Conservation (phyloP, 768 basidiomycete species). For the Suillus hirtellus region DNA sequence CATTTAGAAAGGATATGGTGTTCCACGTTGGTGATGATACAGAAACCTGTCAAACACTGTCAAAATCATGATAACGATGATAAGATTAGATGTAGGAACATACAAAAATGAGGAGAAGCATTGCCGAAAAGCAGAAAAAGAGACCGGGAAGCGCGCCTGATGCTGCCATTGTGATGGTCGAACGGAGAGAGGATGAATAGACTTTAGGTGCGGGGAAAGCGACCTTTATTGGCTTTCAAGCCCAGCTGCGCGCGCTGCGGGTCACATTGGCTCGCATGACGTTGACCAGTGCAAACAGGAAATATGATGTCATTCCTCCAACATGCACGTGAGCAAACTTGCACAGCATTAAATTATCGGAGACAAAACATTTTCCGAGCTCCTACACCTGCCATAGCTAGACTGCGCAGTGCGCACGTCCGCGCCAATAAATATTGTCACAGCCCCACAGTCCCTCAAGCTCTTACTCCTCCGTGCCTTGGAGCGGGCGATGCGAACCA, state of each 20-base stretch:
- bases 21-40: constrained; percentile 79
- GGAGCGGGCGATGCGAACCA: neutral
- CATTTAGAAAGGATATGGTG: constrained; percentile 64
- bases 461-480: neutral
- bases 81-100: constrained; percentile 26
- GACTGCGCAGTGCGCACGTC: too few relatives aligned
- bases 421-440: too few relatives aligned
- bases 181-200: constrained; percentile 4
- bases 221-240: constrained; percentile 3
- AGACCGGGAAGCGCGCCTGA: constrained; percentile 68
- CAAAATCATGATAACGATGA: constrained; percentile 10
- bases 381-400: too few relatives aligned
- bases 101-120: constrained; percentile 69
- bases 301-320: neutral
- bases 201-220: neutral
- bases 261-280: neutral
- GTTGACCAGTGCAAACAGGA: neutral
- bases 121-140: constrained; percentile 70
- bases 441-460: too few relatives aligned
- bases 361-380: too few relatives aligned
- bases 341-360: neutral
- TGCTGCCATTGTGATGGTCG: constrained; percentile 43
- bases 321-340: neutral
- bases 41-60: constrained; percentile 47
- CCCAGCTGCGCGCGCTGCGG: neutral